These are phyloP conservation scores for Penicillium sp. DNA, from an alignment of 2,329 filamentous ascomycete species.

Conservation along the genomic window DNA sequence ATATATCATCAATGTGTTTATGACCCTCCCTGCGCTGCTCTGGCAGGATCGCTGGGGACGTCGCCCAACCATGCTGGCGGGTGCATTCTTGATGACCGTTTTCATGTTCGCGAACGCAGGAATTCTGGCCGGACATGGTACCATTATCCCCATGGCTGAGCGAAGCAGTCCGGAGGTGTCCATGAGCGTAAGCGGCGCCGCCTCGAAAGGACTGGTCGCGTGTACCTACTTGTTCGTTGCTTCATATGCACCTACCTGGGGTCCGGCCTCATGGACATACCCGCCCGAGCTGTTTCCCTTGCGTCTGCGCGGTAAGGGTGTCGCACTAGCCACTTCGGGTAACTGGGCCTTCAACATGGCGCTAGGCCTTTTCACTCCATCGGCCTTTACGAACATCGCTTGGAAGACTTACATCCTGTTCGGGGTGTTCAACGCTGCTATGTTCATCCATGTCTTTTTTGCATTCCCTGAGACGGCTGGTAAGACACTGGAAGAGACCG, in stretches of 20 bases:
- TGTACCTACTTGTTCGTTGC: conserved; percentile 29
- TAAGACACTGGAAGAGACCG: conserved; percentile 30
- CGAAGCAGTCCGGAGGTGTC: conserved; percentile 13
- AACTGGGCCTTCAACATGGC: conserved; percentile 50
- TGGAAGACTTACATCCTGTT: conserved; percentile 34
- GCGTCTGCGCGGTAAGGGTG: conserved; percentile 41
- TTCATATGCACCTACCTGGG: conserved; percentile 27
- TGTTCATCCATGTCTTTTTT: conserved; percentile 34
- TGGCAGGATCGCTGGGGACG: conserved; percentile 74
- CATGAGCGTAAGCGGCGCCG: conserved; percentile 15
- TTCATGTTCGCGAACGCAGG: conserved; percentile 43
- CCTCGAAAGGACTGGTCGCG: conserved; percentile 27
- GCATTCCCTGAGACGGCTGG: conserved; percentile 33
- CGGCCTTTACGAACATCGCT: conserved; percentile 29
- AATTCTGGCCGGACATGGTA: conserved; percentile 30
- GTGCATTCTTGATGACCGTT: conserved; percentile 60
- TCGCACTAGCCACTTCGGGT: conserved; percentile 42
- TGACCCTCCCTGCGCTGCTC: conserved; percentile 73
- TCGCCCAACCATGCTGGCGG: conserved; percentile 63
- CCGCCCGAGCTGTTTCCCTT: conserved; percentile 48
- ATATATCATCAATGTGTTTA: conserved; percentile 74
- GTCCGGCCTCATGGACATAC: conserved; percentile 43
- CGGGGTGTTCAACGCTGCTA: conserved; percentile 48
- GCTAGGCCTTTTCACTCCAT: conserved; percentile 51
- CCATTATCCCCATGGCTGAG: conserved; percentile 10